Conservation (phyloP, 768 basidiomycete species). For the Hortiboletus flavorubellus region DNA sequence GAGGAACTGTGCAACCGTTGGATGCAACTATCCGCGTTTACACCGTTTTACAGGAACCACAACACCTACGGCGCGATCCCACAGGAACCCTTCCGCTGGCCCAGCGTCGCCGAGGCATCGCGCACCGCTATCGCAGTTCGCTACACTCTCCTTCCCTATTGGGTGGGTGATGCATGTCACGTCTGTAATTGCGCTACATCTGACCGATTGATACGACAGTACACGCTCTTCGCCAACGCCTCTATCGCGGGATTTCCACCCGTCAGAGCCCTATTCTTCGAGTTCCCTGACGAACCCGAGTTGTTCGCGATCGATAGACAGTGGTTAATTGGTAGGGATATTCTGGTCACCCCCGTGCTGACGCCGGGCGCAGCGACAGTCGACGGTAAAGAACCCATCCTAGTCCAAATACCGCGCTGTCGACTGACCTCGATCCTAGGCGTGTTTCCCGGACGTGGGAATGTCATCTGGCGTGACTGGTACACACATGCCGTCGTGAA, state of each 20-base stretch:
- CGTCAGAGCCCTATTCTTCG: no score
- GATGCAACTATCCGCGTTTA: conserved; percentile 78
- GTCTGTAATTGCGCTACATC: no score
- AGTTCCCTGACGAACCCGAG: no score
- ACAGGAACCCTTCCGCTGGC: conserved; percentile 79
- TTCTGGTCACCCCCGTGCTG: conserved; percentile 75
- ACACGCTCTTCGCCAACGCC: no score
- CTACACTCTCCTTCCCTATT: conserved; percentile 71
- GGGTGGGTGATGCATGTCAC: no score
- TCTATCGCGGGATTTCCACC: no score
- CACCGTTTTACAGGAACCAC: conserved; percentile 78
- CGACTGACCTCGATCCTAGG: conserved; percentile 33
- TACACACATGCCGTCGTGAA: conserved; percentile 58
- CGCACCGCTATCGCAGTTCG: conserved; percentile 64
- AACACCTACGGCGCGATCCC: conserved; percentile 59
- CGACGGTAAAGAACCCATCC: conserved; percentile 43
- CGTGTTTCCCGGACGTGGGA: conserved; percentile 58
- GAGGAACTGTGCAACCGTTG: conserved; percentile 82
- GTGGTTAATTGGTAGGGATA: no score
- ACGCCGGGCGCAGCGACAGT: conserved; percentile 64
- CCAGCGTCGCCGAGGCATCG: conserved; percentile 68
- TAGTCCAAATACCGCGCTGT: neutral
- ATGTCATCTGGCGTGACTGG: conserved; percentile 65
- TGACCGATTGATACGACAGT: no score
- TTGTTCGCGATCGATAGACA: no score